Conservation (phyloP, 208 protist genomes). For the Crithidia bombi region DNA sequence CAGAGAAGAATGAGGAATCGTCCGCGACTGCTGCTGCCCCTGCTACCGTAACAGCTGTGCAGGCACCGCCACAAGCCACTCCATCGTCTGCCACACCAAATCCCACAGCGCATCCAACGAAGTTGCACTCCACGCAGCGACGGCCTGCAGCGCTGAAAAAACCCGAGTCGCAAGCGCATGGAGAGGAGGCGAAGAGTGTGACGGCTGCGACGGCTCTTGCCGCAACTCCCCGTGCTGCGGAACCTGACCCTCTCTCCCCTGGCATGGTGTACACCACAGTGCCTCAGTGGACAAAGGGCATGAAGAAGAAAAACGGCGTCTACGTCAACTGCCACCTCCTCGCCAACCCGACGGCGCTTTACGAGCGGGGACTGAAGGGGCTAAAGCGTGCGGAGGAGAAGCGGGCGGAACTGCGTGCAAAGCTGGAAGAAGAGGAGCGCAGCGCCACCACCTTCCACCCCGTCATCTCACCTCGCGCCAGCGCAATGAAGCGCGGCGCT, state of each 20-base stretch:
- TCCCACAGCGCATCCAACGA: background rate
- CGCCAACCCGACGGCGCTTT: conserved; percentile 27
- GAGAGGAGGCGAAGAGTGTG: background rate
- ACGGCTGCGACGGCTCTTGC: background rate
- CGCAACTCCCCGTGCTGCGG: background rate
- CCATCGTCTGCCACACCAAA: background rate
- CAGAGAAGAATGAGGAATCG: background rate
- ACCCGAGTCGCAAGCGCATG: background rate
- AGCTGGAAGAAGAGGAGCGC: conserved; percentile 28
- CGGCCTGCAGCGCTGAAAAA: conserved; percentile 7
- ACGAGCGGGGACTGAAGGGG: conserved; percentile 35
- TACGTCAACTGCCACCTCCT: conserved; percentile 2
- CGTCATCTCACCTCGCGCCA: conserved; percentile 40
- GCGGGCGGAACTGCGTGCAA: conserved; percentile 37
- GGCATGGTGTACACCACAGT: conserved; percentile 9
- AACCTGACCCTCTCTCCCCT: conserved; percentile 6
- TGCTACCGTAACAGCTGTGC: background rate
- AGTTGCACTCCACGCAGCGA: background rate
- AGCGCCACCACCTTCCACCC: conserved; percentile 55
- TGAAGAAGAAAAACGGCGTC: conserved; percentile 21
- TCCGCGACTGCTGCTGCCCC: background rate
- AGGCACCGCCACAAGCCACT: background rate
- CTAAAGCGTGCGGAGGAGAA: conserved; percentile 15
- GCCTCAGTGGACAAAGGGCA: conserved; percentile 13
- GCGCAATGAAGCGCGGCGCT: conserved; percentile 8